Conservation (phyloP, 805 yeast genomes). For the Alloascoidea hylecoeti region DNA sequence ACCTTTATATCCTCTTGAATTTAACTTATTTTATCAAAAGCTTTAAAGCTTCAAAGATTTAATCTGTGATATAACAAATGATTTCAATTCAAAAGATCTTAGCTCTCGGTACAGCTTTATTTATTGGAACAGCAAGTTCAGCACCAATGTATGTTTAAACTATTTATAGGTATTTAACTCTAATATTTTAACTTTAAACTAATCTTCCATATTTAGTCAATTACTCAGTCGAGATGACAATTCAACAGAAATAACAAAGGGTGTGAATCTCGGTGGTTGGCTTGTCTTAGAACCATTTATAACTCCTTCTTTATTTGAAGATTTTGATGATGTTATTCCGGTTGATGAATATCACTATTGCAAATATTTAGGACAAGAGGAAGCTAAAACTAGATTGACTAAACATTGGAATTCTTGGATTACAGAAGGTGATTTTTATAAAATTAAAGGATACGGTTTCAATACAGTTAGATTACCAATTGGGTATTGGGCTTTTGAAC, state of each 20-base stretch:
- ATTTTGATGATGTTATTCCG: conserved; percentile 31
- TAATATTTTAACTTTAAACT: too few species aligned
- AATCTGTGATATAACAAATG: too few species aligned
- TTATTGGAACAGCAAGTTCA: too few species aligned
- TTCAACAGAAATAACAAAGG: not conserved
- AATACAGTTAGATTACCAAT: conserved; percentile 84
- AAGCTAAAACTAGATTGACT: conserved; percentile 34
- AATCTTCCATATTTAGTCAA: too few species aligned
- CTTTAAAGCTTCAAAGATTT: too few species aligned
- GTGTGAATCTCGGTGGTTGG: not conserved
- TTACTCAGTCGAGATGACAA: too few species aligned
- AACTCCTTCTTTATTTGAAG: conserved; percentile 1
- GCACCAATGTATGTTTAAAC: too few species aligned
- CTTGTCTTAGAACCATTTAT: not conserved
- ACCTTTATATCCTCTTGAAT: too few species aligned
- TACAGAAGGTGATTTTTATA: conserved; percentile 54
- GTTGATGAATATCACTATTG: conserved; percentile 74
- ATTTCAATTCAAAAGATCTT: too few species aligned
- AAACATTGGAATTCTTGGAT: conserved; percentile 73
- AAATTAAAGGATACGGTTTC: conserved; percentile 49
- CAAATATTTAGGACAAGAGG: conserved; percentile 42
- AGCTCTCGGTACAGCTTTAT: too few species aligned
- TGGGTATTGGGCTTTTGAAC: conserved; percentile 86
- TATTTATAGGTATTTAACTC: too few species aligned
- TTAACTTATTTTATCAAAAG: too few species aligned